Evolutionary conservation across 371 early-diverging fungal genomes (phyloP).

Genomic region (Chytridium lagenaria): DNA sequence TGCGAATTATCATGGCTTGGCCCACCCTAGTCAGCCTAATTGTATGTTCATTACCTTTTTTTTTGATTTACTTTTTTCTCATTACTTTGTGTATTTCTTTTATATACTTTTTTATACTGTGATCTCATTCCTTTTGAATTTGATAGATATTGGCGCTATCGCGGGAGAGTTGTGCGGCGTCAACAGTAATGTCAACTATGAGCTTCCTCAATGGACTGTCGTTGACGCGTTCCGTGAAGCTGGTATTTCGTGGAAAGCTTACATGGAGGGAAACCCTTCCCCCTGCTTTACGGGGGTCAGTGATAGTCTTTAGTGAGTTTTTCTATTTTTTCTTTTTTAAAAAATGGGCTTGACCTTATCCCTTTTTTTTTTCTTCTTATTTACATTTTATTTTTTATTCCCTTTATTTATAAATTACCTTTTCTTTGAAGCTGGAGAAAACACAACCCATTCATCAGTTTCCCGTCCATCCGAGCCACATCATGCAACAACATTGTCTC

Average conservation of each 20-base stretch:
- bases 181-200: constrained; percentile 30
- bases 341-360: too few species aligned
- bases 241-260: constrained; percentile 55
- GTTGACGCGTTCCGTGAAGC: constrained; percentile 48
- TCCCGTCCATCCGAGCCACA: constrained; percentile 55
- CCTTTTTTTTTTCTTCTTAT: too few species aligned
- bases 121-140: not conserved
- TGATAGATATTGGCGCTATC: constrained; percentile 51
- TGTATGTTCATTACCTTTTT: constrained; percentile 3
- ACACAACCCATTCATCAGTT: constrained; percentile 70
- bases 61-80: too few species aligned
- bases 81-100: too few species aligned
- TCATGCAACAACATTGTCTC: constrained; percentile 58
- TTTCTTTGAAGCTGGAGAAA: constrained; percentile 54
- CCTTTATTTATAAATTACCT: too few species aligned
- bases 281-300: constrained; percentile 49
- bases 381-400: too few species aligned
- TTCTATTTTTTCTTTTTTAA: constrained; percentile 37
- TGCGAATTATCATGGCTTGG: constrained; percentile 55
- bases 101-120: too few species aligned
- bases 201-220: constrained; percentile 18
- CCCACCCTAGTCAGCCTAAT: constrained; percentile 63
- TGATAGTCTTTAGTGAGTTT: constrained; percentile 27
- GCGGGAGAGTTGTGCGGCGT: constrained; percentile 43
- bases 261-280: constrained; percentile 49